These are phyloP conservation scores for Boeremia lycopersici DNA, from an alignment of 2,329 filamentous ascomycete genomes.

Conservation along the genomic window DNA sequence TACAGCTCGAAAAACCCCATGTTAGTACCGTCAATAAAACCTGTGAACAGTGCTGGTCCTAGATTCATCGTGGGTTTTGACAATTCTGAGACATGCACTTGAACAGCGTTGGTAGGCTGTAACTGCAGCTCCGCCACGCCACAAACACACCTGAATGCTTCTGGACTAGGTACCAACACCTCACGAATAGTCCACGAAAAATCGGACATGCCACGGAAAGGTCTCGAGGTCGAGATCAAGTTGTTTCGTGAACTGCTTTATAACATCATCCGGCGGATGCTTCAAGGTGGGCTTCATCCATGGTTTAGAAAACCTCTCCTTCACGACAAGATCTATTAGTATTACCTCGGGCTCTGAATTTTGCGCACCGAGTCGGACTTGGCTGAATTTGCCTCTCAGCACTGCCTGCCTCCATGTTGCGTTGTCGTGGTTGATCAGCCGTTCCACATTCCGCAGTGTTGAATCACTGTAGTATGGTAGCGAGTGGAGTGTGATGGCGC, in stretches of 20 bases:
- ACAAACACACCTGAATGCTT: not conserved
- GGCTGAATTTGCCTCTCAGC: slow-evolving; percentile 12
- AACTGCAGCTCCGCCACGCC: not conserved
- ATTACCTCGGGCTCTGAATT: not conserved
- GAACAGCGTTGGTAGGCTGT: not conserved
- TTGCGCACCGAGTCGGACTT: slow-evolving; percentile 14
- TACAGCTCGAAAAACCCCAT: too few species aligned
- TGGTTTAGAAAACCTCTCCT: slow-evolving; percentile 19
- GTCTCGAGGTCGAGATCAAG: slow-evolving; percentile 6
- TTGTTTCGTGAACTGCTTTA: not conserved
- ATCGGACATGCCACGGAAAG: not conserved
- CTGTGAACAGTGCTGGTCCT: too few species aligned
- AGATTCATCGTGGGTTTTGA: too few species aligned
- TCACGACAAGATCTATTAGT: slow-evolving; percentile 19
- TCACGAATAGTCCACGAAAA: slow-evolving; percentile 26
- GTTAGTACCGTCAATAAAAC: too few species aligned
- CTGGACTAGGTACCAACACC: too few species aligned
- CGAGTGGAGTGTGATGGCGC: slow-evolving; percentile 10
- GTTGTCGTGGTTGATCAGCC: slow-evolving; percentile 21
- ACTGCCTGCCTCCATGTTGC: slow-evolving; percentile 22
- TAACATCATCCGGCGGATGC: not conserved
- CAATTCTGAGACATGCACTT: too few species aligned
- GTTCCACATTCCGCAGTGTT: slow-evolving; percentile 6
- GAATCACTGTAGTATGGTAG: not conserved
- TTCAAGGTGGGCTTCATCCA: slow-evolving; percentile 23